Evolutionary conservation across 306 rosid genomes (phyloP), one percentile per base, ranked within the genome.

Genomic region (Echinosophora koreensis): DNA sequence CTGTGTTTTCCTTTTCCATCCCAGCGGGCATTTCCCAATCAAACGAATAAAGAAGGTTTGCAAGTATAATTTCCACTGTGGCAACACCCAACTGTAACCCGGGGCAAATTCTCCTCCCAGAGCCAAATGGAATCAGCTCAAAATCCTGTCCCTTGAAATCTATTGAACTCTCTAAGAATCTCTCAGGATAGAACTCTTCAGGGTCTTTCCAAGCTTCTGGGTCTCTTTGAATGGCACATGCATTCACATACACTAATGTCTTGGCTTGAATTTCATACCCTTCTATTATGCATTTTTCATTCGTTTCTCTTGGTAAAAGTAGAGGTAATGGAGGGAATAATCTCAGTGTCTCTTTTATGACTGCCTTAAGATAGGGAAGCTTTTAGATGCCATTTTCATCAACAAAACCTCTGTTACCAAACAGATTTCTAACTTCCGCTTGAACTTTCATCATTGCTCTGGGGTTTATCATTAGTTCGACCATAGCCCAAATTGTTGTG

Each of bases 281-380:
- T 0, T 8, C 27, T 27, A 77, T 0, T 0, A 13, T 7, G 15
- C 62, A 66, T 16, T 39, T 11, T 41, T 57, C 10, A 8, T 0
- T 39, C 11, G 81, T 55, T 77, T 66, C 81, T 66, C 74, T 77
- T 39, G 59, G 58, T 10, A 66, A 0, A 5, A 77, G 57, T 27
- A 66, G 50, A 6, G 68, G 67, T 2, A 11, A 1, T 41, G 74
- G 59, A 2, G 15, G 56, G 4, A 7, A 7, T 2, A 77, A 39
- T 77, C 81, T 77, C 0, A 77, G 11, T 5, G 68, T 77, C 49
- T 77, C 81, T 66, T 77, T 77, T n/a, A 66, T 46, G 5, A 66
- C 10, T 10, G 58, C 67, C 49, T 28, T 77, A 1, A 77, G 38
- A 17, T 77, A 66, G 3, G 58, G 3, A 54, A 77, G n/a, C 3